Percentiles rank a stretch among this genome's conserved stretches.
phyloP scores from a whole-genome alignment of 2,329 filamentous ascomycete genomes.

The Phialophora macrospora region DNA sequence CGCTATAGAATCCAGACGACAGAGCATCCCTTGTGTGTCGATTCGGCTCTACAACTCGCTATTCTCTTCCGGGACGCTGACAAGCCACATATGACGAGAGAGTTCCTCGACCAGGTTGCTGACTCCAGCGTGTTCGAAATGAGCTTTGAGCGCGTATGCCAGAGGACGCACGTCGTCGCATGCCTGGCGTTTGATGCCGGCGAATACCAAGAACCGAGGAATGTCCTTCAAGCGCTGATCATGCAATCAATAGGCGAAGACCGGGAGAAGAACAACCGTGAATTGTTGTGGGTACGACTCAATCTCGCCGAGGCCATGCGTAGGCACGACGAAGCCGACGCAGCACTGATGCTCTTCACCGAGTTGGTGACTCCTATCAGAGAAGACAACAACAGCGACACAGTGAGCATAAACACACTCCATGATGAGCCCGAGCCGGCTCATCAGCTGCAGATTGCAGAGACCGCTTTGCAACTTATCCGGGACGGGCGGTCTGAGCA shows the following conservation, averaged over 20 bases:
- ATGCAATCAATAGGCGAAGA: neutral
- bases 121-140: neutral
- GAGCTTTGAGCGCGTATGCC: conserved; percentile 4
- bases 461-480: neutral
- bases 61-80: neutral
- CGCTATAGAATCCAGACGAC: neutral
- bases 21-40: neutral
- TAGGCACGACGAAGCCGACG: neutral
- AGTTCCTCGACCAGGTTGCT: neutral
- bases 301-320: conserved; percentile 1
- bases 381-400: neutral
- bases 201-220: neutral
- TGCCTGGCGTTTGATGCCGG: neutral
- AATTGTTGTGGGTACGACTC: conserved; percentile 4
- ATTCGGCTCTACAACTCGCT: neutral
- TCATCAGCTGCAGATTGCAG: neutral
- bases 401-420: neutral
- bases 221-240: neutral
- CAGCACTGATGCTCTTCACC: neutral
- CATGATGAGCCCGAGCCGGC: conserved; percentile 3
- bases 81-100: neutral
- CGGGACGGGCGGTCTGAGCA: neutral
- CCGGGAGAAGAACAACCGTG: conserved; percentile 3
- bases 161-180: neutral
- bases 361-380: conserved; percentile 1